These are phyloP conservation scores for Antitrichia curtipendula DNA, from an alignment of 225 moss, liverwort and hornwort genomes.

Conservation along the genomic window DNA sequence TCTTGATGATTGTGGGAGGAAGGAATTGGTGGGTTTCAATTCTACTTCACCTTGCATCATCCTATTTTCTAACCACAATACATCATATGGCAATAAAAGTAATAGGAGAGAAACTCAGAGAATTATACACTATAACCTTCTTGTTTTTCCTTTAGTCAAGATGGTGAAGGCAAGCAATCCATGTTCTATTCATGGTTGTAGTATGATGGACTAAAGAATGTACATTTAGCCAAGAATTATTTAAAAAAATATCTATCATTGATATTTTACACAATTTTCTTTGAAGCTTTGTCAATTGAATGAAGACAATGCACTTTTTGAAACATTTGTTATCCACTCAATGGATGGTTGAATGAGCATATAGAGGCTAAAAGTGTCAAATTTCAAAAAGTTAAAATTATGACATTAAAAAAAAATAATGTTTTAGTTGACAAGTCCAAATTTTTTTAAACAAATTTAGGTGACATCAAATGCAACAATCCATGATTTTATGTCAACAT, in stretches of 20 bases:
- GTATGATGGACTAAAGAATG: neutral
- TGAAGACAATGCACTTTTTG: too few relatives aligned
- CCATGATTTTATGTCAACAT: too few relatives aligned
- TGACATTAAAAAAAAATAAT: too few relatives aligned
- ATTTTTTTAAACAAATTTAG: too few relatives aligned
- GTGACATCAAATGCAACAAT: too few relatives aligned
- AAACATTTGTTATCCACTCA: neutral
- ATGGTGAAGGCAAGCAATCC: neutral
- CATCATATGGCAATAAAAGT: neutral
- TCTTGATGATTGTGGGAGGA: neutral
- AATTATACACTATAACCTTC: neutral
- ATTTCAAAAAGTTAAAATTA: neutral
- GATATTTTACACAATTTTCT: neutral
- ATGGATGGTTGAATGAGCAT: neutral
- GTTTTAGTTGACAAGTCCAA: too few relatives aligned
- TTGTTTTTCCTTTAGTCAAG: accelerated
- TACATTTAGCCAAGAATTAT: neutral
- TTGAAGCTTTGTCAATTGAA: neutral
- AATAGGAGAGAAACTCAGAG: too few relatives aligned
- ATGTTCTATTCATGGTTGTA: neutral
- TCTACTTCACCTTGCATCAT: accelerated
- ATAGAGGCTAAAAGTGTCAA: neutral
- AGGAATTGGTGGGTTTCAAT: neutral
- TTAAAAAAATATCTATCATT: neutral
- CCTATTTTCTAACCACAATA: neutral